Base-by-base conservation (phyloP, 164 flowering plant genomes). In the Saururus chinensis region DNA sequence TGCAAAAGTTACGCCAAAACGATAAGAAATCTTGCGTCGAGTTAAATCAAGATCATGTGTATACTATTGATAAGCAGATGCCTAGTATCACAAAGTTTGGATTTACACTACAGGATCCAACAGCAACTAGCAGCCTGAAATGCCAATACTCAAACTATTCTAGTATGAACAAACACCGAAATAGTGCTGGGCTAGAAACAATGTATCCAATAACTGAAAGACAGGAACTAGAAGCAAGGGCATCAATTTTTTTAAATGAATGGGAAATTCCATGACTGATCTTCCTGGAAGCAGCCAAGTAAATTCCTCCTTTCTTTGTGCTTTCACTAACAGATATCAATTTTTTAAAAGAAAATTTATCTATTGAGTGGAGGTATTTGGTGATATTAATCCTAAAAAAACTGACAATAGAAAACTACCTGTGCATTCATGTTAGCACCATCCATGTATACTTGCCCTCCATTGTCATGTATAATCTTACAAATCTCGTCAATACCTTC, bases 381-480 rank as follows among this genome's bases (percentile, higher is more conserved):
- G n/a, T n/a, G n/a, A n/a, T n/a, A n/a, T n/a, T 30, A 30, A 30
- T 30, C 37, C 6, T 30, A 30, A 30, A 30, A n/a, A 30, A 30
- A 30, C 37, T 30, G n/a, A 30, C 37, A 30, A 30, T 30, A 30
- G 52, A 75, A 66, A 61, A 59, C 41, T 62, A 90, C 99, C 97
- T 93, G 97, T 26, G 99, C 99, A 74, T 93, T 93, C 99, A 93
- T 90, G 85, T 93, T 93, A 53, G 99, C 99, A 20, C 99, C 99
- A 76, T 93, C 99, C 99, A 93, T 93, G 76, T 93, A 93, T 52
- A 93, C 99, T 76, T 93, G 99, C 51, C 99, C 99, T 40, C 99
- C 99, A 73, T 93, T 93, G 64, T 93, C 97, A 72, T 93, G 99
- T 69, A 93, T 90, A 41, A 90, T 93, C 78, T 84, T 90, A 72